phyloP scores from a whole-genome alignment of 176 grass and related monocot genomes.

The Oryza glaberrima region DNA sequence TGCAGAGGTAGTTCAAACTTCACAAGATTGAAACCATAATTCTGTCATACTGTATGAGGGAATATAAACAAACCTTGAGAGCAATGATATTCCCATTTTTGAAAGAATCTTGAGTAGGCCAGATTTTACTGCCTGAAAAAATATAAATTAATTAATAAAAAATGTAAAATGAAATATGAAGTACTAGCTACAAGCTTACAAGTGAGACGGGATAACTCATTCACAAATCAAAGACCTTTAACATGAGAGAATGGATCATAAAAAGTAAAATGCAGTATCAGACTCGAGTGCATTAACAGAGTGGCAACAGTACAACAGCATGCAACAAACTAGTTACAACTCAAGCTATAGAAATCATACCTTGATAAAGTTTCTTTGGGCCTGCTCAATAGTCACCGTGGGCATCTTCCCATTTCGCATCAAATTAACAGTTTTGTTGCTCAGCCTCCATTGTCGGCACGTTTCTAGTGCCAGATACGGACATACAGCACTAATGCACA shows the following conservation, averaged over 20 bases:
- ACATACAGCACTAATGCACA: slow-evolving; percentile 73
- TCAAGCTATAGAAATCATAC: slow-evolving; percentile 49
- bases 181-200: slow-evolving; percentile 3
- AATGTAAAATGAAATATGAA: slow-evolving; percentile 30
- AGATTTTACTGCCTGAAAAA: slow-evolving; percentile 93
- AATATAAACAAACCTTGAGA: slow-evolving; percentile 89
- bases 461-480: slow-evolving; percentile 99
- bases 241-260: background rate
- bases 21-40: slow-evolving; percentile 18
- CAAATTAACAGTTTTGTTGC: slow-evolving; percentile 96
- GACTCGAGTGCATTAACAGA: slow-evolving; percentile 7
- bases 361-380: slow-evolving; percentile 99
- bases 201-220: background rate
- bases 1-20: slow-evolving; percentile 36
- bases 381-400: slow-evolving; percentile 97
- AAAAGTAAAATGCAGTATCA: slow-evolving; percentile 23
- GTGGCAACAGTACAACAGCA: slow-evolving; percentile 2
- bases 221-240: background rate
- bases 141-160: slow-evolving; percentile 39
- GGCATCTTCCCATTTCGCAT: slow-evolving; percentile 99
- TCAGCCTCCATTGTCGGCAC: slow-evolving; percentile 95
- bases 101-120: slow-evolving; percentile 99
- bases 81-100: slow-evolving; percentile 99
- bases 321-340: slow-evolving; percentile 34
- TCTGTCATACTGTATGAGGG: slow-evolving; percentile 23